Evolutionary conservation across 2,329 filamentous ascomycete genomes (phyloP), one percentile per base, ranked within the genome.

Genomic region (Atkinsonella hypoxylon): DNA sequence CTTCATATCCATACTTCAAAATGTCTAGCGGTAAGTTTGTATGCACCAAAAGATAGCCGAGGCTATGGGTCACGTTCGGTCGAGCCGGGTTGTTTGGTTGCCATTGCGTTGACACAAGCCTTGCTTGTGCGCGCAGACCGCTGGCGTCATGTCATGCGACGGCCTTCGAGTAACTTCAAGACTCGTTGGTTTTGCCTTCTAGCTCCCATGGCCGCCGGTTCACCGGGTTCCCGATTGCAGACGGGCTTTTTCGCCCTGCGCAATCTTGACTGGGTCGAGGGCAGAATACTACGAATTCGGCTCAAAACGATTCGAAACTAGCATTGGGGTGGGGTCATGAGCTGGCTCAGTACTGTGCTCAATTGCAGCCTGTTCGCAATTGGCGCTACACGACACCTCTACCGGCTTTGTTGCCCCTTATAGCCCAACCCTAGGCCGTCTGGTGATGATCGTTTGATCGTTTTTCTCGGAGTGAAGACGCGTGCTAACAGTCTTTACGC

Each of bases 21-120:
- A 72, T 72, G 69, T 69, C 69, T 67, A 68, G 68, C 60, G 69
- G 69, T 72, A 68, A 71, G 69, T 72, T 49, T 18, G 3, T 36
- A 17, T 40, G 31, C 47, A 40, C 47, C 41, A 32, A 22, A 22
- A 31, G 48, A 53, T 41, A 38, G 32, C 13, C n/a, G 6, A 31
- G 36, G 18, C 40, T 47, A 48, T 34, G 45, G 39, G 20, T 13
- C 13, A 26, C 26, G 17, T 9, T 45, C 45, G 45, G 41, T 44
- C 41, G 43, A 40, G 13, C 36, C 41, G 45, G 40, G 15, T 32
- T 31, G 20, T n/a, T 38, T 31, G 50, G 54, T 53, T 53, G 57
- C 55, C 54, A 59, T 59, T 60, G 58, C 55, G 55, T 22, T 41
- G 22, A 53, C 53, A 45, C 54, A 45, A 17, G 47, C 41, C 13